phyloP scores from a whole-genome alignment of 805 yeast genomes.

The Wickerhamomyces chambardii region DNA sequence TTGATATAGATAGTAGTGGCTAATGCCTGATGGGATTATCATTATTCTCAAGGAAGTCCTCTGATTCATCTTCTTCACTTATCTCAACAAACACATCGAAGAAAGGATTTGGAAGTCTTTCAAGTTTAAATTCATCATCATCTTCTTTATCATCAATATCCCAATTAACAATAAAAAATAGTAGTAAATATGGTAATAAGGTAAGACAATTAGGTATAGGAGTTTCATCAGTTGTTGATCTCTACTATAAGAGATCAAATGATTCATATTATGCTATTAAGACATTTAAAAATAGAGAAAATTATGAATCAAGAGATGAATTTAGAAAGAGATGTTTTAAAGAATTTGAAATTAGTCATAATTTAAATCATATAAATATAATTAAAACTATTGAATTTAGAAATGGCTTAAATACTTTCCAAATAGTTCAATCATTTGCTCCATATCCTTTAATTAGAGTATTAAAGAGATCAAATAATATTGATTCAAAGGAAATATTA shows the following conservation, averaged over 20 bases:
- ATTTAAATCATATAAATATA: conserved; percentile 64
- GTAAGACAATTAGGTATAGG: conserved; percentile 19
- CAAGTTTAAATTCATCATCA: background rate
- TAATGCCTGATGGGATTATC: no score
- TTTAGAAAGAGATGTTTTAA: conserved; percentile 65
- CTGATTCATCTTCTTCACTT: no score
- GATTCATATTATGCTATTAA: conserved; percentile 31
- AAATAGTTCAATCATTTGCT: conserved; percentile 83
- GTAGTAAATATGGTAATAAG: conserved; percentile 10
- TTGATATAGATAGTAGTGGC: no score
- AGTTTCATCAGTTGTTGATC: conserved; percentile 25
- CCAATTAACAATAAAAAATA: no score
- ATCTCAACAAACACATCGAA: no score
- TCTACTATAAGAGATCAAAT: conserved; percentile 12
- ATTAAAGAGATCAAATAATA: conserved; percentile 66
- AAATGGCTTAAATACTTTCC: conserved; percentile 44
- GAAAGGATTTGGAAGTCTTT: background rate
- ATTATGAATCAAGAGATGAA: conserved; percentile 51
- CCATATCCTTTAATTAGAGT: conserved; percentile 83
- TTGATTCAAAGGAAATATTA: conserved; percentile 51
- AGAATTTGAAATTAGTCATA: conserved; percentile 71
- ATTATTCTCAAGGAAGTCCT: no score
- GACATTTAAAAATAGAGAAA: conserved; percentile 29
- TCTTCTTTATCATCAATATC: background rate
- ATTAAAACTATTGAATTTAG: conserved; percentile 68